Base-by-base conservation (phyloP, 495 filamentous ascomycete genomes). In the Baudoinia panamericana region DNA sequence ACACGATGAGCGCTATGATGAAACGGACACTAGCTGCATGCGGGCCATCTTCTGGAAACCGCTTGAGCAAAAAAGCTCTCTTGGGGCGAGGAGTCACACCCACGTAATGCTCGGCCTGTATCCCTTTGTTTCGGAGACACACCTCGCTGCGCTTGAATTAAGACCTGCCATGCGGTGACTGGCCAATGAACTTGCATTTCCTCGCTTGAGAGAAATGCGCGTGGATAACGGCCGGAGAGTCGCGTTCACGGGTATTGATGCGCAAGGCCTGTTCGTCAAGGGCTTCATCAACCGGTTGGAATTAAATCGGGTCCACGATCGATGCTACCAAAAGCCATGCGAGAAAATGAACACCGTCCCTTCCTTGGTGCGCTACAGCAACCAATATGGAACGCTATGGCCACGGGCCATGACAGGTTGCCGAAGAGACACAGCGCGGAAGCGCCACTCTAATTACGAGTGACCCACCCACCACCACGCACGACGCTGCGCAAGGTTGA, bases 161-260 rank as follows among this genome's bases (percentile, higher is more conserved):
- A 17, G 22, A 34, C 16, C 22, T 34, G 11, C 13, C 9, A 15
- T 15, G 18, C 11, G 13, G 11, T 34, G 31, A 34, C 22, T 34
- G 31, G 31, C 31, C 12, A 19, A 4, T 34, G 18, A 7, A 3
- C 18, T 18, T 34, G 22, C 11, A 19, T 15, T 19, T 16, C n/a
- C n/a, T 32, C 30, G 30, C 30, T 32, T 32, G 13, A 20, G 31
- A 34, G n/a, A n/a, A n/a, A n/a, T n/a, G n/a, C n/a, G n/a, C n/a
- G n/a, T n/a, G n/a, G n/a, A n/a, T n/a, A n/a, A n/a, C n/a, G n/a
- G n/a, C n/a, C n/a, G n/a, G n/a, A n/a, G n/a, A n/a, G n/a, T n/a
- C n/a, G n/a, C n/a, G n/a, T n/a, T n/a, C n/a, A n/a, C n/a, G n/a
- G n/a, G n/a, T n/a, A n/a, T n/a, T n/a, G n/a, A n/a, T n/a, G n/a